Conservation (phyloP, 805 yeast species). For the Ogataea siamensis region DNA sequence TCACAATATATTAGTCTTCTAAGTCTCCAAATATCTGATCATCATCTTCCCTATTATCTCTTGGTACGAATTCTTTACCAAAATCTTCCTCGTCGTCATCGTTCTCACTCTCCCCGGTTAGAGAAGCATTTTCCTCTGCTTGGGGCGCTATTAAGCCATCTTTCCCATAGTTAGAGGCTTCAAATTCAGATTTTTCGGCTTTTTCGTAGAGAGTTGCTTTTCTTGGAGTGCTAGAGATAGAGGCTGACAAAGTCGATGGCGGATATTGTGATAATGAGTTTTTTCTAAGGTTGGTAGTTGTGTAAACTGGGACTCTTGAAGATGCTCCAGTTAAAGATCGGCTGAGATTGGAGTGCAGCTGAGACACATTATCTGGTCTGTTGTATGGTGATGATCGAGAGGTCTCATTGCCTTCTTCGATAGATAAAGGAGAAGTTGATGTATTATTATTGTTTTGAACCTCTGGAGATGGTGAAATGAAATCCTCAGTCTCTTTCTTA, state of each 20-base stretch:
- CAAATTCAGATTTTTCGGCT: slow-evolving; percentile 3
- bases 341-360: slow-evolving; percentile 1
- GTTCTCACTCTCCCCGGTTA: slow-evolving; percentile 21
- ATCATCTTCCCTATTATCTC: slow-evolving; percentile 17
- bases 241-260: slow-evolving; percentile 33
- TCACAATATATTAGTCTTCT: slow-evolving; percentile 34
- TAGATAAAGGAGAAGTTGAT: slow-evolving; percentile 18
- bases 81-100: slow-evolving; percentile 15
- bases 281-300: slow-evolving; percentile 35
- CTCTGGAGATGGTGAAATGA: slow-evolving; percentile 19
- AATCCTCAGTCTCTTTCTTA: slow-evolving; percentile 2
- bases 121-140: slow-evolving; percentile 15
- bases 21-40: slow-evolving; percentile 36
- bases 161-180: slow-evolving; percentile 8
- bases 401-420: slow-evolving; percentile 22
- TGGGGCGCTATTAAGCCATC: slow-evolving; percentile 21
- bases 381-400: slow-evolving; percentile 18
- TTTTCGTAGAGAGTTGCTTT: slow-evolving; percentile 13
- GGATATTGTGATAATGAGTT: slow-evolving; percentile 47
- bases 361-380: slow-evolving; percentile 5
- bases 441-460: slow-evolving; percentile 12
- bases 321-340: not conserved
- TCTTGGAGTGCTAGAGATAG: slow-evolving; percentile 18
- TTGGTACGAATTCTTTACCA: slow-evolving; percentile 18
- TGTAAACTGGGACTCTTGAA: slow-evolving; percentile 13